These are phyloP conservation scores for Termitomyces sp. DNA, from an alignment of 768 basidiomycete species.

Conservation along the genomic window DNA sequence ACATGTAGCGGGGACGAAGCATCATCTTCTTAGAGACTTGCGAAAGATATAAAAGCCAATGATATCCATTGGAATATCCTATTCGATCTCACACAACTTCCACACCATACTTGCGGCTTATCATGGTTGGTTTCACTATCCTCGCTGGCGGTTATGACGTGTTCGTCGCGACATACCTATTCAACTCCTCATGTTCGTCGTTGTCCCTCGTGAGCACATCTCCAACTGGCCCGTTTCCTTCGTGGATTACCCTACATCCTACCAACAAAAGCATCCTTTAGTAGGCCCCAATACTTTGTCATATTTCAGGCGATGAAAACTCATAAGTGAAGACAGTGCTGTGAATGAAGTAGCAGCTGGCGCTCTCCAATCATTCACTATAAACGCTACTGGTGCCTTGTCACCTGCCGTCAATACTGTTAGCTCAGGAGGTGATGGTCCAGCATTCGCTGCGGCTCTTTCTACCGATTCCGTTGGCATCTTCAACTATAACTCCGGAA, in stretches of 20 bases:
- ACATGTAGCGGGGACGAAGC: constrained; percentile 1
- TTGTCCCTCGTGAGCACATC: constrained; percentile 47
- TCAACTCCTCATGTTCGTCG: constrained; percentile 46
- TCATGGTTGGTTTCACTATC: constrained; percentile 67
- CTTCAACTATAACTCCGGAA: constrained; percentile 56
- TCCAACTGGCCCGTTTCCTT: constrained; percentile 48
- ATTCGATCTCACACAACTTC: not conserved
- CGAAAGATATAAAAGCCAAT: constrained; percentile 1
- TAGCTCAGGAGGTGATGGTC: constrained; percentile 46
- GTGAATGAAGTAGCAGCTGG: constrained; percentile 52
- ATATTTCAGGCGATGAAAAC: not conserved
- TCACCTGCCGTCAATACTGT: constrained; percentile 43
- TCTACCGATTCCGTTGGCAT: constrained; percentile 57
- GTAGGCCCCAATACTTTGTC: constrained; percentile 32
- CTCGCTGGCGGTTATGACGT: constrained; percentile 64
- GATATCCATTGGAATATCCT: not conserved
- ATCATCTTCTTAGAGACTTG: not conserved
- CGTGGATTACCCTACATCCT: constrained; percentile 60
- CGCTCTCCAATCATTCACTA: constrained; percentile 55
- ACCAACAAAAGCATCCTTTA: constrained; percentile 59
- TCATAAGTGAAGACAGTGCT: constrained; percentile 36
- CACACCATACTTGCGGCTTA: not conserved
- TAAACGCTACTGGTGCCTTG: constrained; percentile 42
- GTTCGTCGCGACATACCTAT: constrained; percentile 62
- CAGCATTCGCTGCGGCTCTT: constrained; percentile 49